These are phyloP conservation scores for Umbilicaria muhlenbergii DNA, from an alignment of 495 filamentous ascomycete species.

Conservation along the genomic window DNA sequence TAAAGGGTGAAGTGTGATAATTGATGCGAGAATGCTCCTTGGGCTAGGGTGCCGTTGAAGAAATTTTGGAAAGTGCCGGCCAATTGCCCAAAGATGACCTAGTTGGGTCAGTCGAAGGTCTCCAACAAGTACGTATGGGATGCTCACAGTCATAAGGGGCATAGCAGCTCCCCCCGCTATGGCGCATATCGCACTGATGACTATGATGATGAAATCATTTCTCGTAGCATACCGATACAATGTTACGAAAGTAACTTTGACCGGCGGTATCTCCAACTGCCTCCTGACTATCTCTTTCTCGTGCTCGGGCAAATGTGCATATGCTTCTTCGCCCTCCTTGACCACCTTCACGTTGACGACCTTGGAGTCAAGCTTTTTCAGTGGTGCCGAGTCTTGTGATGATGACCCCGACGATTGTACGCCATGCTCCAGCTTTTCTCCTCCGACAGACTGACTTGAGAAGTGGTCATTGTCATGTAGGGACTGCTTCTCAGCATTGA, in stretches of 20 bases:
- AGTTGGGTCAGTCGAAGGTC: conserved; percentile 2
- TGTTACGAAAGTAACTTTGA: conserved; percentile 46
- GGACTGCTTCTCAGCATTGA: conserved; percentile 6
- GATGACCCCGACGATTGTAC: conserved; percentile 8
- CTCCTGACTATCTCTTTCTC: conserved; percentile 52
- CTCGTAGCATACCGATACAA: conserved; percentile 70
- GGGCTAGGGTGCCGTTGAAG: conserved; percentile 28
- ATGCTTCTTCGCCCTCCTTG: conserved; percentile 14
- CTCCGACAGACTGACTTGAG: background rate
- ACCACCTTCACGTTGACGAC: conserved; percentile 11
- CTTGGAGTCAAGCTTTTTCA: conserved; percentile 12
- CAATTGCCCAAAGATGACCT: conserved; percentile 61
- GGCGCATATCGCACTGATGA: conserved; percentile 45
- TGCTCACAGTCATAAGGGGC: conserved; percentile 68
- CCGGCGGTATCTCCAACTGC: conserved; percentile 53
- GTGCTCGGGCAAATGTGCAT: conserved; percentile 39
- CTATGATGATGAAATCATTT: conserved; percentile 59
- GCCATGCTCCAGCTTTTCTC: conserved; percentile 8
- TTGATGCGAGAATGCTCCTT: conserved; percentile 39
- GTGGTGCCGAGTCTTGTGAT: conserved; percentile 5
- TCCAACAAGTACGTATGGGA: background rate
- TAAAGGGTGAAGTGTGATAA: conserved; percentile 60
- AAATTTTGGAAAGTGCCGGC: conserved; percentile 56
- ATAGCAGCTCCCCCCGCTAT: conserved; percentile 68
- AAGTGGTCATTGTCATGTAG: background rate